Percentiles rank a stretch among this genome's conserved stretches.
Conservation (phyloP, 2,329 filamentous ascomycete genomes). For the Penicillium brasilianum region DNA sequence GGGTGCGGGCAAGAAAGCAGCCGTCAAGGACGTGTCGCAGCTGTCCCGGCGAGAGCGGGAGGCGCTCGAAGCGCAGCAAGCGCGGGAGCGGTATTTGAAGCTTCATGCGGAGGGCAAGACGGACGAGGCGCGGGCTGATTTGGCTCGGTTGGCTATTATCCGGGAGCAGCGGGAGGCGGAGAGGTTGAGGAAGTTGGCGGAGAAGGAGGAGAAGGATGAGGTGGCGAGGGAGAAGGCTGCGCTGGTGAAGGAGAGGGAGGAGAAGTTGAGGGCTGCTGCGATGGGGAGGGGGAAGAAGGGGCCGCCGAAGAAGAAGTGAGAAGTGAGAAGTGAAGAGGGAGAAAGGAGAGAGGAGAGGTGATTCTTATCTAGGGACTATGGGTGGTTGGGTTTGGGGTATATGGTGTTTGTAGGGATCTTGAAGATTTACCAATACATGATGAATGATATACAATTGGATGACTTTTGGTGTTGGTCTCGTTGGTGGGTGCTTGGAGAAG, state of each 20-base stretch:
- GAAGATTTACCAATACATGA: conserved; percentile 4
- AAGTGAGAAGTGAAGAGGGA: conserved; percentile 38
- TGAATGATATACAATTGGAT: background rate
- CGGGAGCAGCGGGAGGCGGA: conserved; percentile 86
- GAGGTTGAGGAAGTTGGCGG: conserved; percentile 78
- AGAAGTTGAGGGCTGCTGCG: conserved; percentile 47
- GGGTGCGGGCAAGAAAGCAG: conserved; percentile 42
- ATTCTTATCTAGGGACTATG: background rate
- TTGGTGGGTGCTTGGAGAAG: no score
- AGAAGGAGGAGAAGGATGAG: conserved; percentile 61
- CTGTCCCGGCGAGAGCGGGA: conserved; percentile 73
- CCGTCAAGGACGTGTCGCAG: conserved; percentile 55
- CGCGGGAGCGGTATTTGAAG: conserved; percentile 89
- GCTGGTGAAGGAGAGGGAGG: conserved; percentile 43
- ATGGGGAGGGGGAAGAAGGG: conserved; percentile 43
- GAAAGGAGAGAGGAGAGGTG: background rate
- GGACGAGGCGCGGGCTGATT: conserved; percentile 87
- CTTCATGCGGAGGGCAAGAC: conserved; percentile 95
- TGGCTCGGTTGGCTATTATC: conserved; percentile 81
- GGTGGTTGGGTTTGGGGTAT: background rate
- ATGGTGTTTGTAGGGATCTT: background rate
- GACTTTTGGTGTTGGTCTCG: no score
- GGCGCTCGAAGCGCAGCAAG: conserved; percentile 82
- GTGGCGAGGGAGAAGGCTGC: conserved; percentile 44
- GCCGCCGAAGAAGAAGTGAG: no score